phyloP scores from a whole-genome alignment of 2,329 filamentous ascomycete genomes.

The Diaporthe sp. region DNA sequence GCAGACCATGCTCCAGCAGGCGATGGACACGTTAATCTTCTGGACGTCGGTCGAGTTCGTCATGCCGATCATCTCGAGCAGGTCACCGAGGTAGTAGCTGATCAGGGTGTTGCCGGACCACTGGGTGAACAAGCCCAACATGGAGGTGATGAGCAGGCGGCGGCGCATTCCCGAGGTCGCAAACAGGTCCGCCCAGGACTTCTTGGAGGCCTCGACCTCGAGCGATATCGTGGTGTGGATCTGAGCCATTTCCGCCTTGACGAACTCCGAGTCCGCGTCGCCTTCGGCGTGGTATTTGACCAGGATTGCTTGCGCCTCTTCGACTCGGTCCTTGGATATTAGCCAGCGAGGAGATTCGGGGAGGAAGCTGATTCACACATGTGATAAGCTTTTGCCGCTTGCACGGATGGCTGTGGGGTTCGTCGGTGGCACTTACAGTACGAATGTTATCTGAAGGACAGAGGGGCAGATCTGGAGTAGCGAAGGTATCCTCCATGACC shows the following conservation, averaged over 20 bases:
- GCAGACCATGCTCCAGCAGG: conserved; percentile 62
- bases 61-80: conserved; percentile 61
- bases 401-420: too few relatives aligned
- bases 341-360: conserved; percentile 54
- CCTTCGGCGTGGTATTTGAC: conserved; percentile 66
- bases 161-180: conserved; percentile 64
- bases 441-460: conserved; percentile 54
- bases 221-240: conserved; percentile 70
- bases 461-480: conserved; percentile 60
- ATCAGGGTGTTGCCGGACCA: conserved; percentile 67
- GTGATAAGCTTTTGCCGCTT: background rate
- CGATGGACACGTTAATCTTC: conserved; percentile 62
- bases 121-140: conserved; percentile 68
- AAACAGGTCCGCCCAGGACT: conserved; percentile 68
- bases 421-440: conserved; percentile 50
- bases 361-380: conserved; percentile 41
- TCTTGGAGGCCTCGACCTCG: conserved; percentile 65
- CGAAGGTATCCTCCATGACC: conserved; percentile 56
- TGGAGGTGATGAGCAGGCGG: conserved; percentile 62
- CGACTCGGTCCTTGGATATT: conserved; percentile 49
- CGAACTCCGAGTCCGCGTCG: conserved; percentile 63
- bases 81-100: conserved; percentile 62
- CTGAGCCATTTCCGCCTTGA: conserved; percentile 72
- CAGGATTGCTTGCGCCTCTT: conserved; percentile 52
- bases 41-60: conserved; percentile 56